Evolutionary conservation across 345 rosid species (phyloP), one percentile per base, ranked within the genome.

Genomic region (Hypericum androsaemum): DNA sequence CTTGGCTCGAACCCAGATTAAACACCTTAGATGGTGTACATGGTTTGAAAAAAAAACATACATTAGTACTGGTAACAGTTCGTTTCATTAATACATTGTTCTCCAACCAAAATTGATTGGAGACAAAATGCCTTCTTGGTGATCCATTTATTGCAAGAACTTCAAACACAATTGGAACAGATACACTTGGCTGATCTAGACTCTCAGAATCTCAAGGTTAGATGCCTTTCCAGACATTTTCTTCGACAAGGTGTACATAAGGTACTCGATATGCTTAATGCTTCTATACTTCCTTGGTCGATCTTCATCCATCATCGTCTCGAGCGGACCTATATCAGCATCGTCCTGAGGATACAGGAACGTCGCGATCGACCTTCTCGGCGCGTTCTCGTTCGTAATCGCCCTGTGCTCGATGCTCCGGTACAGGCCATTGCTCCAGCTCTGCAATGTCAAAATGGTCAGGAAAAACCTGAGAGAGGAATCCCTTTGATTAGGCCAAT

Each of bases 351-450:
- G 72, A 10, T 53, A 0, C 5, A 54, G 47, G 46, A 54, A 63
- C 39, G 72, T 43, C n/a, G 72, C 61, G 6, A 54, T 37, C 1
- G 61, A 62, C 45, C 28, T 54, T 58, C 68, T 63, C 14, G 61
- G 49, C 40, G 13, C 64, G 32, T 28, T 13, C 38, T 37, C 60
- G 45, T 53, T 68, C 11, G 62, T 60, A 5, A 72, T 5, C 10
- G 64, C 67, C 46, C 69, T 60, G 37, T 67, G 72, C 41, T 71
- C 76, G 43, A 57, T 45, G 64, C 76, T 64, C 54, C 60, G 56
- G 66, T 63, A 59, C 36, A 55, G 12, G 0, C 66, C 72, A 52
- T 63, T 63, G 59, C 76, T 66, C 64, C 63, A 57, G 7, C 8
- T 40, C 64, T 62, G 43, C 8, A 41, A 14, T 51, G 15, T 10